These are phyloP conservation scores for Coniochaeta hoffmannii DNA, from an alignment of 2,329 filamentous ascomycete species.

Conservation along the genomic window DNA sequence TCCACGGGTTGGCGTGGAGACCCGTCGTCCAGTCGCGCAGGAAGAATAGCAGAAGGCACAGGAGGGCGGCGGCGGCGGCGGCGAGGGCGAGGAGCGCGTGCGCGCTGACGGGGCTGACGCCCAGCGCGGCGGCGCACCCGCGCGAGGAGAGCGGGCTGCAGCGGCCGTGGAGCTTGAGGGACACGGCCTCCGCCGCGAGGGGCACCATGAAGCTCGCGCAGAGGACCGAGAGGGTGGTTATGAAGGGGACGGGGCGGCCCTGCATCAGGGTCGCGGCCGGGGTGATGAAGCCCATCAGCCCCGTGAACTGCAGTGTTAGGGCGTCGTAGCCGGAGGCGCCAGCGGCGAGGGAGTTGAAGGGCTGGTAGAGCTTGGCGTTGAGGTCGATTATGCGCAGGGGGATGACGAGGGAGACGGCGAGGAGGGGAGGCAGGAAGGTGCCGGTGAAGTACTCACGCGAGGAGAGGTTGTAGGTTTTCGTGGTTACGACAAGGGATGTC, in stretches of 20 bases:
- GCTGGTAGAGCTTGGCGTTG: constrained; percentile 32
- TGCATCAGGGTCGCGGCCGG: constrained; percentile 25
- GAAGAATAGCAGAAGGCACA: constrained; percentile 18
- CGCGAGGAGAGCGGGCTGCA: constrained; percentile 21
- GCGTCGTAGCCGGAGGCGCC: constrained; percentile 33
- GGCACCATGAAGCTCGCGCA: constrained; percentile 28
- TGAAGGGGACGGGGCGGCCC: constrained; percentile 26
- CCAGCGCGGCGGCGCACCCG: constrained; percentile 26
- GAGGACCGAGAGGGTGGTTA: constrained; percentile 27
- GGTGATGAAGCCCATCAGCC: constrained; percentile 24
- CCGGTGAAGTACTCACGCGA: constrained; percentile 29
- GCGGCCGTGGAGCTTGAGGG: constrained; percentile 26
- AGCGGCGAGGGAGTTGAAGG: constrained; percentile 32
- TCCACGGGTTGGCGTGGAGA: constrained; percentile 32
- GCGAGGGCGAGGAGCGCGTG: constrained; percentile 25
- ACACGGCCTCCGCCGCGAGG: constrained; percentile 31
- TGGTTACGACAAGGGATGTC: constrained; percentile 11
- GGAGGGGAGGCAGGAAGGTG: constrained; percentile 32
- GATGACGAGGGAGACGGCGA: constrained; percentile 30
- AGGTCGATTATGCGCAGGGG: constrained; percentile 31
- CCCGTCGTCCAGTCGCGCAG: constrained; percentile 29
- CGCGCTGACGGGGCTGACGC: constrained; percentile 23
- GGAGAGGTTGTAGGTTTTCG: constrained; percentile 16
- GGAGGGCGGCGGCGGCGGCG: constrained; percentile 20
- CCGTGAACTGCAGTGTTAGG: constrained; percentile 32